Conservation (phyloP, 208 protist species). For the Trypanosoma mega region DNA sequence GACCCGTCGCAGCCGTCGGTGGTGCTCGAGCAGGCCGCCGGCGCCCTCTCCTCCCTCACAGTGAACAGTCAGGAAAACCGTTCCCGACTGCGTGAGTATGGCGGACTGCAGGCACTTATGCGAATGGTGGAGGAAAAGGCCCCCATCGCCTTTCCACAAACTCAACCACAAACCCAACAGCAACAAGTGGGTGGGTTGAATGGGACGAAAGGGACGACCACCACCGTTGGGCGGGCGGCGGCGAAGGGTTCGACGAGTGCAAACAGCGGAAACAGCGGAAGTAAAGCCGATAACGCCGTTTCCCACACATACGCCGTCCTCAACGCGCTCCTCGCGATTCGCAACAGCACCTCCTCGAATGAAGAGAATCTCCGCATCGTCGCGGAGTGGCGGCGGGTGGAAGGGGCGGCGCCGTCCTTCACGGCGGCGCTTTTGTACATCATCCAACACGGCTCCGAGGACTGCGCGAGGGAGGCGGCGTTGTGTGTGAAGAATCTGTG, state of each 20-base stretch:
- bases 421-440: constrained; percentile 68
- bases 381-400: constrained; percentile 27
- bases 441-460: constrained; percentile 78
- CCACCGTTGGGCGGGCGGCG: background rate
- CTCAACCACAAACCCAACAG: background rate
- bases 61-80: constrained; percentile 86
- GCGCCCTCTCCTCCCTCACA: constrained; percentile 86
- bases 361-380: constrained; percentile 58
- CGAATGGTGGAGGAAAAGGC: constrained; percentile 70
- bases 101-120: constrained; percentile 72
- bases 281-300: constrained; percentile 28
- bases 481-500: constrained; percentile 87
- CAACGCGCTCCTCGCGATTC: constrained; percentile 77
- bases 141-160: constrained; percentile 44
- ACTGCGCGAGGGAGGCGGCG: constrained; percentile 81
- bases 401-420: constrained; percentile 32
- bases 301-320: constrained; percentile 72
- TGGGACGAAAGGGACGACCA: background rate
- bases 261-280: background rate
- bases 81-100: constrained; percentile 63
- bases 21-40: constrained; percentile 88
- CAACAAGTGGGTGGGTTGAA: background rate
- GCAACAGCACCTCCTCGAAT: constrained; percentile 78
- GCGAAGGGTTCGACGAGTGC: background rate
- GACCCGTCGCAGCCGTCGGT: constrained; percentile 60